phyloP scores from a whole-genome alignment of 2,329 filamentous ascomycete species.

The Ascochyta rabiei region DNA sequence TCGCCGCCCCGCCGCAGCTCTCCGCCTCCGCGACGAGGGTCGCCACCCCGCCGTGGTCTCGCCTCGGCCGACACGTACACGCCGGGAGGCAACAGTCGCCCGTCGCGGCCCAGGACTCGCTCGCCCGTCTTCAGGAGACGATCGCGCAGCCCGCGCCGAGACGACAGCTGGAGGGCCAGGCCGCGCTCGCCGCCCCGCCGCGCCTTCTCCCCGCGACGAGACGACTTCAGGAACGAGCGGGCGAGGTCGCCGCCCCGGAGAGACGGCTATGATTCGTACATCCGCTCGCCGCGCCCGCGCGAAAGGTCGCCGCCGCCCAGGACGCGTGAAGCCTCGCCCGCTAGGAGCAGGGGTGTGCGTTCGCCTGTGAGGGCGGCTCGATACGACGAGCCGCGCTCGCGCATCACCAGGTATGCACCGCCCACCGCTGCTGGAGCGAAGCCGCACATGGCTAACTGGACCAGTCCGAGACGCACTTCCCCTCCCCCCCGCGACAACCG shows the following conservation, averaged over 20 bases:
- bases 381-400: constrained; percentile 55
- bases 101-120: constrained; percentile 46
- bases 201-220: constrained; percentile 48
- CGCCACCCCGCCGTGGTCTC: constrained; percentile 38
- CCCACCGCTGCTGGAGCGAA: background rate
- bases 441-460: constrained; percentile 8
- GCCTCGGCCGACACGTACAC: constrained; percentile 51
- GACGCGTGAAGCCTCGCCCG: constrained; percentile 55
- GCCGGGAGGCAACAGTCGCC: constrained; percentile 38
- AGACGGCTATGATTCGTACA: constrained; percentile 47
- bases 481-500: constrained; percentile 53
- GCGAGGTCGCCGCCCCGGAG: constrained; percentile 48
- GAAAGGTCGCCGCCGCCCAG: constrained; percentile 53
- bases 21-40: constrained; percentile 19
- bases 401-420: constrained; percentile 42
- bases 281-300: constrained; percentile 50
- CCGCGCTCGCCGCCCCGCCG: constrained; percentile 58
- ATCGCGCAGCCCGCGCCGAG: constrained; percentile 49
- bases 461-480: constrained; percentile 48
- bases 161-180: constrained; percentile 52
- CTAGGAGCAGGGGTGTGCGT: constrained; percentile 53
- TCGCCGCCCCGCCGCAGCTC: constrained; percentile 30
- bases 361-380: constrained; percentile 50
- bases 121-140: constrained; percentile 48
- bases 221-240: constrained; percentile 46